Base-by-base conservation (phyloP, 805 yeast species). In the Kurtzmaniella fragi region DNA sequence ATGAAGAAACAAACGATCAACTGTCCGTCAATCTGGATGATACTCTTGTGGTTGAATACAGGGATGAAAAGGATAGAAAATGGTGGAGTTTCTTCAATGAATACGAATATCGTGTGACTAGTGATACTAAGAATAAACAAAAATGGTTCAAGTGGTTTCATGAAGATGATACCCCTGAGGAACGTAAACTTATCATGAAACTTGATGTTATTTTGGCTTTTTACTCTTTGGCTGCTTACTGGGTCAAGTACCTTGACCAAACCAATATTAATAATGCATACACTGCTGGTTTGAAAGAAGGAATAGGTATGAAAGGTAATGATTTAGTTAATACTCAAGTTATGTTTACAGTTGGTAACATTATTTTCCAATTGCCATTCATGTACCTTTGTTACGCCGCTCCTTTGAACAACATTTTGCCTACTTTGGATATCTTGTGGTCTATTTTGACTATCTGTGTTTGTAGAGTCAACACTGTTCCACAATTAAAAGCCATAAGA, bases 241-340 rank as follows among this genome's bases (percentile, higher is more conserved):
- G 84, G 84, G 76, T 82, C 39, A 82, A 82, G 53, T 76, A 78
- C 39, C 61, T 83, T 35, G 88, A 83, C 51, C 71, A 70, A 40
- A 64, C 75, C 33, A 83, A 82, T 55, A 61, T 77, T 40, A 72
- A 71, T 43, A 79, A 81, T 50, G 88, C 88, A 1, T 82, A 80
- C 49, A 80, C 78, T 31, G 72, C 80, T 13, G 83, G 85, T 15
- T 68, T 83, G 76, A 58, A 71, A 42, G 78, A 73, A 47, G 79
- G 67, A 34, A 59, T 82, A 28, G 64, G 67, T 4, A 71, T 84
- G 73, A 50, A 66, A 39, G 85, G 84, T 10, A 77, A 80, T 50
- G 86, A 82, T 47, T 67, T 80, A 42, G 75, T 78, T 36, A 63
- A 79, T 46, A 71, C 80, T 5, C 81, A 77, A 45, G 77, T 74